phyloP scores from a whole-genome alignment of 495 filamentous ascomycete genomes.

The Aspergillus conjunctus region DNA sequence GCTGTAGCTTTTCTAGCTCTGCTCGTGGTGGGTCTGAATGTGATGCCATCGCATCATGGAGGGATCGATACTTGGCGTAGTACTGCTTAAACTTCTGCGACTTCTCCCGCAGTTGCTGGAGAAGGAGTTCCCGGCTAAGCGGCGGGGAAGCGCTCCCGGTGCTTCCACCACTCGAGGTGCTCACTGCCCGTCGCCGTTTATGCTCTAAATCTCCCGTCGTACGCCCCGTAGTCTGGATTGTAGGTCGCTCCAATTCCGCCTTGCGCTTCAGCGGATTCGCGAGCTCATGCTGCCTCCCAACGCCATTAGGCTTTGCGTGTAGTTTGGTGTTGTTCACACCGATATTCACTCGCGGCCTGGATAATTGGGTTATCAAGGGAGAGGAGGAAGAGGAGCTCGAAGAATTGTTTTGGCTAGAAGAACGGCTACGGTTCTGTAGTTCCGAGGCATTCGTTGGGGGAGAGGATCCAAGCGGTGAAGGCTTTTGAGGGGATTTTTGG shows the following conservation, averaged over 20 bases:
- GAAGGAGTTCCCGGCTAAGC: slow-evolving; percentile 43
- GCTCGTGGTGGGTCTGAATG: slow-evolving; percentile 54
- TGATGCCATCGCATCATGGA: slow-evolving; percentile 60
- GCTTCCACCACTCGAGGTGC: slow-evolving; percentile 52
- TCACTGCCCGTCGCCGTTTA: slow-evolving; percentile 50
- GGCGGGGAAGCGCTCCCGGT: slow-evolving; percentile 51
- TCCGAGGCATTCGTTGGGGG: slow-evolving; percentile 76
- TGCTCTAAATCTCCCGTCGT: slow-evolving; percentile 40
- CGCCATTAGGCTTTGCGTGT: slow-evolving; percentile 32
- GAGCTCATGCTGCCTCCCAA: slow-evolving; percentile 28
- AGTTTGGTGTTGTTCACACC: slow-evolving; percentile 22
- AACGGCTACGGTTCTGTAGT: slow-evolving; percentile 46
- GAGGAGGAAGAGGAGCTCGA: slow-evolving; percentile 48
- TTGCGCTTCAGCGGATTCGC: slow-evolving; percentile 52
- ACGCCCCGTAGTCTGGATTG: slow-evolving; percentile 28
- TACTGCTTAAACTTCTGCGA: slow-evolving; percentile 62
- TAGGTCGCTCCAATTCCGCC: slow-evolving; percentile 39
- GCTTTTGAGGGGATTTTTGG: slow-evolving; percentile 63
- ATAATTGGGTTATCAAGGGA: slow-evolving; percentile 45
- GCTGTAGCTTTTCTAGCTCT: slow-evolving; percentile 58
- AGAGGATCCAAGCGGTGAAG: slow-evolving; percentile 73
- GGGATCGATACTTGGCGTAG: slow-evolving; percentile 63
- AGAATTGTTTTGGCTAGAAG: slow-evolving; percentile 47
- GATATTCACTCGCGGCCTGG: slow-evolving; percentile 29
- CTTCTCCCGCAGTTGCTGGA: slow-evolving; percentile 50